Evolutionary conservation across 257 asterid species (phyloP), one percentile per base, ranked within the genome.

Genomic region (Solanum etuberosum): DNA sequence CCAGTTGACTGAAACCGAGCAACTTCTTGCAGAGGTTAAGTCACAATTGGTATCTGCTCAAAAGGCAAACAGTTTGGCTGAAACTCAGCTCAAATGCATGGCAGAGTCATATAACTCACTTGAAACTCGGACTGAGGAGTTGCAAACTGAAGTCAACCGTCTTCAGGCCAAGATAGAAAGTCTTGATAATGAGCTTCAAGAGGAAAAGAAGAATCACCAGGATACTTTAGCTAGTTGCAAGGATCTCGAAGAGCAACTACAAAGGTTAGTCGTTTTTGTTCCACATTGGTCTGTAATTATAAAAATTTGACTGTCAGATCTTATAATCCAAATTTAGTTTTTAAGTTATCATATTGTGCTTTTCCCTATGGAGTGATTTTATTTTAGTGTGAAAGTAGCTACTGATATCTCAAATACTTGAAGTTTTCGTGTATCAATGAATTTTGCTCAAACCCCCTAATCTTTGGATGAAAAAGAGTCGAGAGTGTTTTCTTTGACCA

Each of bases 71-170:
- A 90, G 98, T 91, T 92, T 97, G 92, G 94, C 98, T 77, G 99
- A 94, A 91, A 97, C 98, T 40, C 99, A 97, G 92, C 98, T 97
- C 85, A 97, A 94, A 88, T 97, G 99, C 92, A 97, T 95, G 99
- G 98, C 98, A 7, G 98, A 95, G 88, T 97, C 98, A 9, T 97
- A 97, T 92, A 94, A 90, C 43, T 89, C 94, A 32, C 98, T 95
- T 87, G 99, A 95, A 90, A 85, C 92, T 51, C 95, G 97, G 32
- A 93, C 98, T 21, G 97, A 91, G 86, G 95, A 93, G 76, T 90
- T 95, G 57, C 95, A 95, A 88, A 88, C 89, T 86, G 96, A 95
- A 91, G 90, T 94, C 14, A 90, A 93, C 90, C 81, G 89, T 81
- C 98, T 95, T 38, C 96, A 78, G 86, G 95, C 88, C 63, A 94